Base-by-base conservation (phyloP, 257 asterid genomes). In the Jaltomata sinuosa region DNA sequence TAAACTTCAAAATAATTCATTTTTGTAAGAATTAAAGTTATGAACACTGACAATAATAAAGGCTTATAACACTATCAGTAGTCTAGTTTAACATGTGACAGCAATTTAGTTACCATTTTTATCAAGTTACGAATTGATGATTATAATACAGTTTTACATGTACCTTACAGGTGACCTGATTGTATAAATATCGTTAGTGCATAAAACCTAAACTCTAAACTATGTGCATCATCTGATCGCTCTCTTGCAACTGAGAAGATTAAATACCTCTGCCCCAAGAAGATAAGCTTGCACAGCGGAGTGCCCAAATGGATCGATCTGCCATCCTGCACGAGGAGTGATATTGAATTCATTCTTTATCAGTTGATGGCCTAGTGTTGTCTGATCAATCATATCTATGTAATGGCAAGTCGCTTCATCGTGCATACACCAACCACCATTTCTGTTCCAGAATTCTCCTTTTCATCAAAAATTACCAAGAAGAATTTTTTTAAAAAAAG, bases 301-400 rank as follows among this genome's bases (percentile, higher is more conserved):
- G 86, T 95, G 98, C 61, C 98, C 98, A 59, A 95, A 95, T 36
- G 98, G 98, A 91, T 95, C 98, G 27, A 95, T 95, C 89, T 95
- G 98, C 98, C 98, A 95, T 87, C 98, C 98, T 11, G 97, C 97
- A 27, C 98, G 96, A 83, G 98, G 98, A 80, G 97, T 93, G 86
- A 81, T 91, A 27, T 94, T 93, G 86, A 95, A 95, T 71, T 90
- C 90, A 76, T 86, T 89, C 91, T 91, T 92, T 83, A 95, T 89
- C 87, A 92, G 25, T 15, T 72, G 94, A 87, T 95, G 98, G 29
- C 98, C 98, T 11, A 95, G 88, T 59, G 98, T 94, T 61, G 98
- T 95, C 89, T 95, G 98, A 90, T 95, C 98, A 69, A 95, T 95
- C 98, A 95, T 91, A 89, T 95, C 98, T 65, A 95, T 88, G 64